Conservation (phyloP, 177 flowering plant genomes). For the Vitis hybrid region DNA sequence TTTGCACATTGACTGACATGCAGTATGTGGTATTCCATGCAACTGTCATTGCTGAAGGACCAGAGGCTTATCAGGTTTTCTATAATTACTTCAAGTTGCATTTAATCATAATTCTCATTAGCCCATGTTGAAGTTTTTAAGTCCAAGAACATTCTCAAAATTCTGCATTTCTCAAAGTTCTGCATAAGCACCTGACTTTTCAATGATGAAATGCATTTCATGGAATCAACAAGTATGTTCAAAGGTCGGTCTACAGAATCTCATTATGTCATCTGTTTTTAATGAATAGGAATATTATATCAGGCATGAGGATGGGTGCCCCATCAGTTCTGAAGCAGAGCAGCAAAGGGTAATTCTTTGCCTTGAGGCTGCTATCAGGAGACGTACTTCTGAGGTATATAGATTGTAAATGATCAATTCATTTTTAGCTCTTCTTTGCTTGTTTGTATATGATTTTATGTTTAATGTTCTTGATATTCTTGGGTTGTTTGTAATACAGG, state of each 20-base stretch:
- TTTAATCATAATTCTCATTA: neutral
- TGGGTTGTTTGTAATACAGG: slow-evolving; percentile 40
- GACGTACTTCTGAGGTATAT: slow-evolving; percentile 80
- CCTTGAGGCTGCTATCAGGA: slow-evolving; percentile 79
- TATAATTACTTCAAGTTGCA: neutral
- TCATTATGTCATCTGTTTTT: slow-evolving; percentile 1
- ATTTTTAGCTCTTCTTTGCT: neutral
- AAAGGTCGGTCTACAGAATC: neutral
- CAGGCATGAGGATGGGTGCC: slow-evolving; percentile 83
- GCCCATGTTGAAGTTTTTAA: neutral
- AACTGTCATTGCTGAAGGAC: slow-evolving; percentile 75
- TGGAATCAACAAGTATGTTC: neutral
- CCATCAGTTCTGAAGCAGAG: slow-evolving; percentile 92
- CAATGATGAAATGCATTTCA: neutral
- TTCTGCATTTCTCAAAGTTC: too few species aligned
- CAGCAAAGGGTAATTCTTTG: slow-evolving; percentile 78
- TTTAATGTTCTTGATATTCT: neutral
- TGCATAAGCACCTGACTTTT: neutral
- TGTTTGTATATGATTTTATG: neutral
- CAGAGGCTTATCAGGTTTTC: slow-evolving; percentile 82
- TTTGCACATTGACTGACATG: slow-evolving; percentile 95
- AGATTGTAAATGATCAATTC: neutral
- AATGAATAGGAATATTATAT: slow-evolving; percentile 73
- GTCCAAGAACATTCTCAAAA: too few species aligned
- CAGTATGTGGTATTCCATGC: slow-evolving; percentile 90